Evolutionary conservation across 345 rosid genomes (phyloP).

Genomic region (Salix purpurea): DNA sequence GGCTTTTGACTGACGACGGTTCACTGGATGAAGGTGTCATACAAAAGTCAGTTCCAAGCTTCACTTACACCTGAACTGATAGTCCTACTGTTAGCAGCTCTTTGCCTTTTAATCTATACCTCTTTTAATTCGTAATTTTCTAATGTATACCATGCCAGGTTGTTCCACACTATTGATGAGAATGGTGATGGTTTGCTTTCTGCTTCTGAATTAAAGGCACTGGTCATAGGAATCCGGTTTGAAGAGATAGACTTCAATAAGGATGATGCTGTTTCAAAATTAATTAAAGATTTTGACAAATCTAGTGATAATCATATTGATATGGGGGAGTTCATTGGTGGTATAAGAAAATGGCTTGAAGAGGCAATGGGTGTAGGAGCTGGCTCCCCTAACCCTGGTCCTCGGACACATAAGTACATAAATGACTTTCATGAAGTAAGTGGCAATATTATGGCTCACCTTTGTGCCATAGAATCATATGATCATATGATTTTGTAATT

Average conservation of each 20-base stretch:
- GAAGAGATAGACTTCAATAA: constrained; percentile 67
- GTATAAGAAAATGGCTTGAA: constrained; percentile 47
- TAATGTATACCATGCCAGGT: constrained; percentile 35
- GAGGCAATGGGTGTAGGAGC: constrained; percentile 25
- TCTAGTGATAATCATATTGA: constrained; percentile 36
- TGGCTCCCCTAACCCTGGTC: constrained; percentile 26
- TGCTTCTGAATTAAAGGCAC: constrained; percentile 53
- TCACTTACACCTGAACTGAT: neutral
- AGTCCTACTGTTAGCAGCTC: neutral
- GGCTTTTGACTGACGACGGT: constrained; percentile 56
- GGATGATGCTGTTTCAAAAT: constrained; percentile 55
- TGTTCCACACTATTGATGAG: constrained; percentile 63
- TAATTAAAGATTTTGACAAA: constrained; percentile 69
- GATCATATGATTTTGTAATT: neutral
- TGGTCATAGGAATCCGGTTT: constrained; percentile 69
- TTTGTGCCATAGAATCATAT: neutral
- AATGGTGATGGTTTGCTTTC: constrained; percentile 46
- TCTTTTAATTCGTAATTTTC: neutral
- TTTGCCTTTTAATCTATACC: neutral
- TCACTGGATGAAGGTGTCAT: constrained; percentile 48
- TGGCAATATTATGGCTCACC: constrained; percentile 1
- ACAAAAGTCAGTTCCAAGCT: constrained; percentile 35
- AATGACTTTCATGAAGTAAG: constrained; percentile 51
- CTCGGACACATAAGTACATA: constrained; percentile 43
- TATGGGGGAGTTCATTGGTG: constrained; percentile 43